A percentile compares a stretch with the other conserved stretches of the same genome.
Conservation (phyloP, 768 basidiomycete species). For the Naematelia aurantialba region DNA sequence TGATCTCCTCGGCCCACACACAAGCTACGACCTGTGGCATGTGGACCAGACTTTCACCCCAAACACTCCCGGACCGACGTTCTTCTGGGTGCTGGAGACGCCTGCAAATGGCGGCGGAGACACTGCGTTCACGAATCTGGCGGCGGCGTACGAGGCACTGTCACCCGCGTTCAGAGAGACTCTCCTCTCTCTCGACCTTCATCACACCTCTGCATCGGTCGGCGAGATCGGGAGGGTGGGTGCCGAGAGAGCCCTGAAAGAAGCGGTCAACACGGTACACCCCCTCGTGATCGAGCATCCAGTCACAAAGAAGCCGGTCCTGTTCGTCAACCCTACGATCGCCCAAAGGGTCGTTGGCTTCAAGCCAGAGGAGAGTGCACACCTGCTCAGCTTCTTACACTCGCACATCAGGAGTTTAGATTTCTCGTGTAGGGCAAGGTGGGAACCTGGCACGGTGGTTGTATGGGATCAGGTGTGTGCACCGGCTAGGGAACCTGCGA, state of each 20-base stretch:
- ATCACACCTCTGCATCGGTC: slow-evolving; percentile 7
- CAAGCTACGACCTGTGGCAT: neutral
- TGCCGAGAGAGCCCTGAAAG: slow-evolving; percentile 1
- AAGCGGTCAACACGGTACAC: slow-evolving; percentile 5
- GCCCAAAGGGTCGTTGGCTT: slow-evolving; percentile 4
- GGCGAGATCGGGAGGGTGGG: slow-evolving; percentile 4
- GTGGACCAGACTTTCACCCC: neutral
- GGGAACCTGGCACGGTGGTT: slow-evolving; percentile 4
- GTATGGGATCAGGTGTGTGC: slow-evolving; percentile 3
- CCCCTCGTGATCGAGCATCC: slow-evolving; percentile 8
- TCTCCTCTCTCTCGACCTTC: neutral
- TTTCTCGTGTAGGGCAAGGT: slow-evolving; percentile 3
- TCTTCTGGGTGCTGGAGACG: neutral
- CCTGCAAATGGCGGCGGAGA: neutral
- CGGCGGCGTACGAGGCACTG: slow-evolving; percentile 5
- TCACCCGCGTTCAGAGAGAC: slow-evolving; percentile 3
- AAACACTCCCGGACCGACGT: neutral
- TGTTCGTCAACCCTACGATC: slow-evolving; percentile 8
- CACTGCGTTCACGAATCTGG: slow-evolving; percentile 3
- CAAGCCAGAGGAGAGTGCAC: slow-evolving; percentile 7
- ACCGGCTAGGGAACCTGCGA: neutral
- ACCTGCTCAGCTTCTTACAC: slow-evolving; percentile 4
- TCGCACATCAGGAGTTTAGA: slow-evolving; percentile 5
- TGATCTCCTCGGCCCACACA: neutral
- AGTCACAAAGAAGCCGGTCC: slow-evolving; percentile 5